Evolutionary conservation across 192 early-diverging fungal species (phyloP).

Genomic region (Coemansia sp.): DNA sequence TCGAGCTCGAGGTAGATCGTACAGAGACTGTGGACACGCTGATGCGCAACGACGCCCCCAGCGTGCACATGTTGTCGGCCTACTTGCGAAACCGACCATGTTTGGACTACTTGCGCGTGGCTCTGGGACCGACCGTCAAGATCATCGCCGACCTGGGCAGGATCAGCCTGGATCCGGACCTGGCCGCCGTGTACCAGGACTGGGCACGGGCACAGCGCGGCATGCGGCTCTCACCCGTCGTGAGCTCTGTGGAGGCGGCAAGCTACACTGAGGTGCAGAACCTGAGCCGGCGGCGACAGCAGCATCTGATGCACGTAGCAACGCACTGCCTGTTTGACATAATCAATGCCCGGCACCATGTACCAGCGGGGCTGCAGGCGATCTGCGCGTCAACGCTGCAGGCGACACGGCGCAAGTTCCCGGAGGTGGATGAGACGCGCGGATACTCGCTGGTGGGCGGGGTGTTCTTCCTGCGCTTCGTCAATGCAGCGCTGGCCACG

Average conservation of each 20-base stretch:
- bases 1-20: slow-evolving; percentile 36
- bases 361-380: slow-evolving; percentile 26
- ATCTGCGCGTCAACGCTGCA: slow-evolving; percentile 30
- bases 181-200: slow-evolving; percentile 37
- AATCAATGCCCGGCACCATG: slow-evolving; percentile 15
- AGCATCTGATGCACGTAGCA: slow-evolving; percentile 27
- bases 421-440: slow-evolving; percentile 14
- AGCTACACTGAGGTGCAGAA: slow-evolving; percentile 46
- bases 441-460: slow-evolving; percentile 40
- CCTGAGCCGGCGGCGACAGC: slow-evolving; percentile 37
- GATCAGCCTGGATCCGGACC: slow-evolving; percentile 30
- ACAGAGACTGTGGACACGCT: slow-evolving; percentile 30
- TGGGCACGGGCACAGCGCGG: slow-evolving; percentile 25
- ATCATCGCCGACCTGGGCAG: slow-evolving; percentile 22
- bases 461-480: slow-evolving; percentile 42
- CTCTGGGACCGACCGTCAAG: slow-evolving; percentile 33
- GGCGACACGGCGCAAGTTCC: slow-evolving; percentile 23
- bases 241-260: slow-evolving; percentile 31
- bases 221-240: slow-evolving; percentile 14
- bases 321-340: slow-evolving; percentile 37
- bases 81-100: slow-evolving; percentile 25
- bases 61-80: slow-evolving; percentile 37
- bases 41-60: slow-evolving; percentile 45
- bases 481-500: slow-evolving; percentile 37
- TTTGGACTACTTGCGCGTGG: slow-evolving; percentile 30